Conservation (phyloP, 257 asterid genomes). For the Anisodus tanguticus region DNA sequence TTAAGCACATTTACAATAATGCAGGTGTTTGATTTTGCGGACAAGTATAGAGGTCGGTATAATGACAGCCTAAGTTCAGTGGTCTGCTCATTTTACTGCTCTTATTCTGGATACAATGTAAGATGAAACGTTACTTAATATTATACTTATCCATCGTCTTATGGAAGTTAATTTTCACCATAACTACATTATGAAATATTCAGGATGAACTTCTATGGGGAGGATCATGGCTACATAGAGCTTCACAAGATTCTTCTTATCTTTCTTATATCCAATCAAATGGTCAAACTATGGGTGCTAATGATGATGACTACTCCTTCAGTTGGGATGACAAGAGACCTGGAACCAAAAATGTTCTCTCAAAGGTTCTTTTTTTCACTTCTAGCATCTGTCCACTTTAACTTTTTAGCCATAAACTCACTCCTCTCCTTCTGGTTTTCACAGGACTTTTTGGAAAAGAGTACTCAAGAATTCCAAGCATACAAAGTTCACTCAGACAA, state of each 20-base stretch:
- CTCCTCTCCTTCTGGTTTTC: background rate
- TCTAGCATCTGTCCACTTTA: background rate
- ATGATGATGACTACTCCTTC: slow-evolving; percentile 72
- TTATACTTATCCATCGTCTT: background rate
- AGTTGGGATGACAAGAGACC: slow-evolving; percentile 93
- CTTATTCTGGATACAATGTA: slow-evolving; percentile 85
- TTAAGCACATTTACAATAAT: slow-evolving; percentile 12
- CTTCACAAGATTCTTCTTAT: slow-evolving; percentile 57
- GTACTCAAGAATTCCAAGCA: slow-evolving; percentile 56
- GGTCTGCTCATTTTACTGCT: slow-evolving; percentile 88
- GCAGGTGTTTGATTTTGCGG: slow-evolving; percentile 86
- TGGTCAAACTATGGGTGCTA: slow-evolving; percentile 74
- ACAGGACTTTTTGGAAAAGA: slow-evolving; percentile 69
- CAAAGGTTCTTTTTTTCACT: slow-evolving; percentile 48
- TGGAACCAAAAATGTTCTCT: slow-evolving; percentile 76
- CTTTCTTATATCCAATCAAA: slow-evolving; percentile 72
- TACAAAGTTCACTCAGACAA: slow-evolving; percentile 87
- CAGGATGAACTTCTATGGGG: slow-evolving; percentile 95
- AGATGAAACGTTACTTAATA: slow-evolving; percentile 12
- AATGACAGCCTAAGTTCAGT: slow-evolving; percentile 72
- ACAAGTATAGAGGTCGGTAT: slow-evolving; percentile 74
- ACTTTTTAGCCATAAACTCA: background rate
- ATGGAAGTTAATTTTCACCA: background rate
- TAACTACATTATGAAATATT: background rate
- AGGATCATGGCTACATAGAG: slow-evolving; percentile 89